Evolutionary conservation across 1,284 basidiomycete genomes (phyloP).

Genomic region (Malassezia psittaci): DNA sequence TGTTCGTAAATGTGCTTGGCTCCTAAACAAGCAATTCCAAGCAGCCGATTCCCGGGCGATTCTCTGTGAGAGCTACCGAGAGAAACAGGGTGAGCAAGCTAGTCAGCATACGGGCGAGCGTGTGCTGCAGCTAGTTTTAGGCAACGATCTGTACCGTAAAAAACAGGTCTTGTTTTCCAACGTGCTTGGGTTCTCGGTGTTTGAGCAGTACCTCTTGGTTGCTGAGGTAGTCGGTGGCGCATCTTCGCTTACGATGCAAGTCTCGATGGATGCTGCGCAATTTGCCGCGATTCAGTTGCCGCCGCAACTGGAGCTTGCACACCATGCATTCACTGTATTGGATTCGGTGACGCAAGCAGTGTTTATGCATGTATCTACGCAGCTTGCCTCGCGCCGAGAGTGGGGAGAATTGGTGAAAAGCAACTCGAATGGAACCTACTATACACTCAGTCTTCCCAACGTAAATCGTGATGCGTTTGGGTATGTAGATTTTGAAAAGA

Average conservation of each 20-base stretch:
- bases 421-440: constrained; percentile 97
- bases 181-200: constrained; percentile 89
- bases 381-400: constrained; percentile 60
- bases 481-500: constrained; percentile 96
- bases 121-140: constrained; percentile 68
- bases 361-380: constrained; percentile 91
- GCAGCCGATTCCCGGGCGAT: constrained; percentile 74
- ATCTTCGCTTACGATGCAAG: constrained; percentile 56
- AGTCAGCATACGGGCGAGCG: constrained; percentile 22
- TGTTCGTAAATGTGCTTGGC: constrained; percentile 86
- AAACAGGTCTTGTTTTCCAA: constrained; percentile 65
- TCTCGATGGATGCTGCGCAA: constrained; percentile 75
- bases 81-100: constrained; percentile 71
- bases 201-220: constrained; percentile 87
- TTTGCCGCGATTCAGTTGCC: constrained; percentile 85
- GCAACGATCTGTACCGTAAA: constrained; percentile 67
- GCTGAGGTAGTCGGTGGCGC: constrained; percentile 59
- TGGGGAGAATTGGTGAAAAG: constrained; percentile 89
- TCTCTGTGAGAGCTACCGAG: constrained; percentile 75
- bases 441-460: constrained; percentile 69
- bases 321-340: constrained; percentile 82
- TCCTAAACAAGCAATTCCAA: constrained; percentile 62
- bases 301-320: constrained; percentile 72
- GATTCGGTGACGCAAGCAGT: constrained; percentile 86
- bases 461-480: constrained; percentile 80